phyloP scores from a whole-genome alignment of 345 rosid genomes.

The Nephelium lappaceum region DNA sequence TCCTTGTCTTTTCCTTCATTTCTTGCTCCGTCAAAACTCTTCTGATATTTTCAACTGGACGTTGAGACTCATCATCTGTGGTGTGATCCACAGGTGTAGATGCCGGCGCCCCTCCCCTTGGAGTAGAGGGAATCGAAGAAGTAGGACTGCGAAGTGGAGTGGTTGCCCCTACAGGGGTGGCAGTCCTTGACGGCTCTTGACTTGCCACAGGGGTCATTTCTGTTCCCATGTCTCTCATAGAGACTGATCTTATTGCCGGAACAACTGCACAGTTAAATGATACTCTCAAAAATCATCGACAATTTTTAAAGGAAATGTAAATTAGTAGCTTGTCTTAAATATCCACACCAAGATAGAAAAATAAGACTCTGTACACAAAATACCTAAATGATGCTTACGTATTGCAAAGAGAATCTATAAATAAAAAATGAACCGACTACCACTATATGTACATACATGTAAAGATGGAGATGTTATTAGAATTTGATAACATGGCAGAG shows the following conservation, averaged over 20 bases:
- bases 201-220: slow-evolving; percentile 78
- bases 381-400: neutral
- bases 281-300: neutral
- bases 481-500: neutral
- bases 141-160: slow-evolving; percentile 76
- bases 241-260: slow-evolving; percentile 64
- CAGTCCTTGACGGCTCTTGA: slow-evolving; percentile 77
- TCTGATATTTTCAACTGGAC: slow-evolving; percentile 23
- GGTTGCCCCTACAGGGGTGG: slow-evolving; percentile 65
- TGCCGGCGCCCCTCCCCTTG: slow-evolving; percentile 51
- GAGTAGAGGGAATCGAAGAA: slow-evolving; percentile 72
- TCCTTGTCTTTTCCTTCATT: slow-evolving; percentile 65
- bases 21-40: slow-evolving; percentile 66
- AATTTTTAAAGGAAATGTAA: neutral
- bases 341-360: neutral
- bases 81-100: slow-evolving; percentile 42
- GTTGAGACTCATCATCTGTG: slow-evolving; percentile 34
- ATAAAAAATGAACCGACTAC: neutral
- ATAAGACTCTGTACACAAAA: neutral
- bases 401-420: neutral
- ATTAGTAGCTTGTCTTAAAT: neutral
- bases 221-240: slow-evolving; percentile 86
- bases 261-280: slow-evolving; percentile 41
- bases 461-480: neutral
- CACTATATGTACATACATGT: neutral